phyloP scores from a whole-genome alignment of 1,139 yeast species.

The Taiozyma onychis region DNA sequence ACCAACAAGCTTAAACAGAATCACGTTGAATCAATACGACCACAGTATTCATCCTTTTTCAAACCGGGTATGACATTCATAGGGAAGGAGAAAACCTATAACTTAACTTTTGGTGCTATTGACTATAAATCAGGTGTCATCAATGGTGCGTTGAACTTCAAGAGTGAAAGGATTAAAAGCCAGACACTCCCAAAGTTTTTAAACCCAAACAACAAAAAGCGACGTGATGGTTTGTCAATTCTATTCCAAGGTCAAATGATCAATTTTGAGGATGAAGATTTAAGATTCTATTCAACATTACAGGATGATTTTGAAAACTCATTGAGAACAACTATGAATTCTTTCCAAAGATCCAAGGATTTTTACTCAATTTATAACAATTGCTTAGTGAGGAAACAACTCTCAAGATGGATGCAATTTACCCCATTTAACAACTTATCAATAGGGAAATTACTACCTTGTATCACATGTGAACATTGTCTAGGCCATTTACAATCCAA shows the following conservation, averaged over 20 bases:
- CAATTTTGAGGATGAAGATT: slow-evolving; percentile 15
- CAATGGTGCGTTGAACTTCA: slow-evolving; percentile 3
- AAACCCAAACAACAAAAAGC: background rate
- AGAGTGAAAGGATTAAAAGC: background rate
- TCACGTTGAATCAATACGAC: slow-evolving; percentile 3
- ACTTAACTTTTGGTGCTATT: slow-evolving; percentile 1
- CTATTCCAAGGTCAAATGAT: slow-evolving; percentile 4
- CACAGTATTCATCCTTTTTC: slow-evolving; percentile 10
- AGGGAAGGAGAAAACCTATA: background rate
- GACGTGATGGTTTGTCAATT: background rate
- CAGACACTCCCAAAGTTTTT: background rate
- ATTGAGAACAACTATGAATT: background rate
- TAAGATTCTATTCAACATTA: slow-evolving; percentile 10
- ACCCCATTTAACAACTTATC: slow-evolving; percentile 14
- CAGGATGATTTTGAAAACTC: slow-evolving; percentile 2
- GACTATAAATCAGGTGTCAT: background rate
- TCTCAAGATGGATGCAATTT: slow-evolving; percentile 17
- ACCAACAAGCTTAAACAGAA: background rate
- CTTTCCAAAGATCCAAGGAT: slow-evolving; percentile 1
- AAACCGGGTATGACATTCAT: slow-evolving; percentile 9
- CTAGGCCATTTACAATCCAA: slow-evolving; percentile 9
- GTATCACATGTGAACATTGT: slow-evolving; percentile 16
- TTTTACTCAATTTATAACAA: slow-evolving; percentile 5
- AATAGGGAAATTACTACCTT: slow-evolving; percentile 3
- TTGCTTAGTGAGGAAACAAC: slow-evolving; percentile 12